phyloP scores from a whole-genome alignment of 202 grass and related monocot genomes.

The Panicum virgatum region DNA sequence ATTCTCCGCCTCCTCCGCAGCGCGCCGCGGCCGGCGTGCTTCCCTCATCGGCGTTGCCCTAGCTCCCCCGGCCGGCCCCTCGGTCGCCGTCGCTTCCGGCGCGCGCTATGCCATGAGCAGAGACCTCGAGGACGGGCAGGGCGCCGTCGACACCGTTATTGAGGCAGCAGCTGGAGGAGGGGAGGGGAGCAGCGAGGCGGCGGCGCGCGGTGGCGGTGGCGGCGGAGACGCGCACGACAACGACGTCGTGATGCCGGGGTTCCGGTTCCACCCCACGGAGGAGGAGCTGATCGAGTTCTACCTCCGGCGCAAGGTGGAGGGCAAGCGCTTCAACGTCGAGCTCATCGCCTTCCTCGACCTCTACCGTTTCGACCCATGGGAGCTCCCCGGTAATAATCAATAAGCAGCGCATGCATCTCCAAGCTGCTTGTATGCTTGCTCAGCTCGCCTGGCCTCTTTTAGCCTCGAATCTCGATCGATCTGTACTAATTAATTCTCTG shows the following conservation, averaged over 20 bases:
- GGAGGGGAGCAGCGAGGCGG: background rate
- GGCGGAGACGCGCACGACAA: conserved; percentile 71
- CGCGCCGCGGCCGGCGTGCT: background rate
- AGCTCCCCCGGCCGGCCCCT: background rate
- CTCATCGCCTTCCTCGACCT: conserved; percentile 93
- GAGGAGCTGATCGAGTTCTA: conserved; percentile 99
- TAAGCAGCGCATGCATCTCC: background rate
- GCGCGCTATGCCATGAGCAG: conserved; percentile 56
- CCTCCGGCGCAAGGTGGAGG: conserved; percentile 92
- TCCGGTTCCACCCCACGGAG: conserved; percentile 96
- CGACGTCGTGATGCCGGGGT: conserved; percentile 92
- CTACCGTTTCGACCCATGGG: conserved; percentile 94
- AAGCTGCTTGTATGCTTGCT: background rate
- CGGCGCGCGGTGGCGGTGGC: background rate
- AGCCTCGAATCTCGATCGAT: background rate
- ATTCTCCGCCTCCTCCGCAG: conserved; percentile 14
- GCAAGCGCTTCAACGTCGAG: conserved; percentile 89
- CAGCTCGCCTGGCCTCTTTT: background rate
- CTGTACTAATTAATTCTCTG: background rate
- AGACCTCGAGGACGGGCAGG: conserved; percentile 42
- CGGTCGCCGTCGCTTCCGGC: background rate
- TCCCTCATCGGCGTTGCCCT: conserved; percentile 24
- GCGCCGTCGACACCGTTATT: background rate
- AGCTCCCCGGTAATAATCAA: conserved; percentile 66
- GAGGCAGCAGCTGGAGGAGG: conserved; percentile 2